phyloP scores from a whole-genome alignment of 208 protist genomes.

The Leishmania aethiopica region DNA sequence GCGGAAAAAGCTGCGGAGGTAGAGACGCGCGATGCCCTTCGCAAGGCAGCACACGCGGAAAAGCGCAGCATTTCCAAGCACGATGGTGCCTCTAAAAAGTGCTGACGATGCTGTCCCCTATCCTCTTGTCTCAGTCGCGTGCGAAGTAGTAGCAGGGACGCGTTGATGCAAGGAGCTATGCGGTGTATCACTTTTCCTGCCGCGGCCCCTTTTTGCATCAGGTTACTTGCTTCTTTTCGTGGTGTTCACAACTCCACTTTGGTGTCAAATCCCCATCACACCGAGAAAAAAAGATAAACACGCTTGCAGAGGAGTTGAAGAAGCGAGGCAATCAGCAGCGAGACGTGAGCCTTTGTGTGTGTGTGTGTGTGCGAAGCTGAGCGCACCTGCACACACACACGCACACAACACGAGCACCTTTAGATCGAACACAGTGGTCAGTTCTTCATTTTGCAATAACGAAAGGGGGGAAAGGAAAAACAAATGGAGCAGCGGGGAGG shows the following conservation, averaged over 20 bases:
- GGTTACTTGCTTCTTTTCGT: neutral
- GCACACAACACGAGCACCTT: neutral
- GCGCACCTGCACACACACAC: neutral
- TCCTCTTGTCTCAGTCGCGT: neutral
- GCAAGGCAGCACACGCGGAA: neutral
- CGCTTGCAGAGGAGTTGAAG: neutral
- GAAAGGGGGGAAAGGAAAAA: neutral
- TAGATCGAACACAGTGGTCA: neutral
- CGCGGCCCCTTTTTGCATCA: neutral
- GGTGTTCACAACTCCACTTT: neutral
- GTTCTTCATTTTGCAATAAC: neutral
- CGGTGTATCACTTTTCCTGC: neutral
- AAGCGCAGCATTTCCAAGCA: conserved; percentile 21
- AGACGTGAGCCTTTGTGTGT: neutral
- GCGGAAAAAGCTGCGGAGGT: neutral
- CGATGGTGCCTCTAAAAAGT: neutral
- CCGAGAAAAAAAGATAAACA: neutral
- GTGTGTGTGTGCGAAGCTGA: neutral
- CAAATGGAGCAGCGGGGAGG: neutral
- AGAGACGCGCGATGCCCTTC: neutral
- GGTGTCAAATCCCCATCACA: neutral
- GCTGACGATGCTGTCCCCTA: neutral
- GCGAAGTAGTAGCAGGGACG: neutral
- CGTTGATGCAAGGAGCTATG: neutral
- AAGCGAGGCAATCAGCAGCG: neutral